phyloP scores from a whole-genome alignment of 2,329 filamentous ascomycete genomes.

The Talaromyces sp. region DNA sequence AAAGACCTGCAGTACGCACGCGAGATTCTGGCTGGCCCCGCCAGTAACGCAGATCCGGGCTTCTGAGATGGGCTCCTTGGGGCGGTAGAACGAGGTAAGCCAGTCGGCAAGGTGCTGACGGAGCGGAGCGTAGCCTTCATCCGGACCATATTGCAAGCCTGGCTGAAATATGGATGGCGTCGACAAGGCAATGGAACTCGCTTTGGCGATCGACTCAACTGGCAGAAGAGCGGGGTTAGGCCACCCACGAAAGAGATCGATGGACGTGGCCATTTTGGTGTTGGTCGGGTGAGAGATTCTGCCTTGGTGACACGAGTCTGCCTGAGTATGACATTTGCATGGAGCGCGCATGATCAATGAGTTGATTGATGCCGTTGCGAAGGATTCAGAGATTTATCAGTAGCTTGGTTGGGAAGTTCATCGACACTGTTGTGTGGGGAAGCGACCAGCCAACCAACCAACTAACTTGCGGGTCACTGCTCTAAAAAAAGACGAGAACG shows the following conservation, averaged over 20 bases:
- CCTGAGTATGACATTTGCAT: neutral
- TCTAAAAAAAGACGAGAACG: no score
- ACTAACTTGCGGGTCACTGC: neutral
- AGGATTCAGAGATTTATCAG: neutral
- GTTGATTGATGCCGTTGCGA: neutral
- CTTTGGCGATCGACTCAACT: constrained; percentile 55
- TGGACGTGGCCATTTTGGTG: constrained; percentile 14
- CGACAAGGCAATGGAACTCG: constrained; percentile 58
- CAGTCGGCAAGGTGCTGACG: constrained; percentile 65
- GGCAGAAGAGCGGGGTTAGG: constrained; percentile 61
- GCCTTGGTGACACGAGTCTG: neutral
- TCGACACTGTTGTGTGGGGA: neutral
- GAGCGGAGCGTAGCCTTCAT: constrained; percentile 68
- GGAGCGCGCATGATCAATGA: neutral
- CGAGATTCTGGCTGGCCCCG: constrained; percentile 78
- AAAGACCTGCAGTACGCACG: constrained; percentile 71
- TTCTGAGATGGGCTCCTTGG: constrained; percentile 38
- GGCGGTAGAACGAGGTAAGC: constrained; percentile 61
- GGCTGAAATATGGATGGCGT: constrained; percentile 56
- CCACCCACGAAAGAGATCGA: constrained; percentile 44
- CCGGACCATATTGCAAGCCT: constrained; percentile 74
- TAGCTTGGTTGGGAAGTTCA: neutral
- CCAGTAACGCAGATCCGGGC: constrained; percentile 75
- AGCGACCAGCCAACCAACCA: neutral
- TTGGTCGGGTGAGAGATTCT: neutral